Base-by-base conservation (phyloP, 163 green algal genomes). In the Chlamydomonas reinhardtii region DNA sequence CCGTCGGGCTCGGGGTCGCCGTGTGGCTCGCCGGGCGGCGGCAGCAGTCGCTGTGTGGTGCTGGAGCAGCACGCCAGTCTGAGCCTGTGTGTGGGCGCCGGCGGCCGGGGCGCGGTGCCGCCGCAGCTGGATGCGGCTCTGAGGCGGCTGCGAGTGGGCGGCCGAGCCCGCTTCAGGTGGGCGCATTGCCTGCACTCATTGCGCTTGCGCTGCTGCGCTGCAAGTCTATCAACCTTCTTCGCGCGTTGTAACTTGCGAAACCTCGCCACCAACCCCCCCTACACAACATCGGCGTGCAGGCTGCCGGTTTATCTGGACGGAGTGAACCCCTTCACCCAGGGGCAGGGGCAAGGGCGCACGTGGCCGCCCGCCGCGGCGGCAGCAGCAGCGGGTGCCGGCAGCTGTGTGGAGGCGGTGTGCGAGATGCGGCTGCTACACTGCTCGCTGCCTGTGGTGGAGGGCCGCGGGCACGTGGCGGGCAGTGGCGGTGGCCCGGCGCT, bases 381-480 rank as follows among this genome's bases (percentile, higher is more conserved):
- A 8, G 39, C 39, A 8, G 5, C n/a, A n/a, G n/a, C n/a, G n/a
- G n/a, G n/a, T 6, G 43, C 43, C 43, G 11, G 43, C 43, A 54
- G 43, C 43, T 6, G 43, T 11, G 43, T 56, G 48, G 48, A 12
- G 48, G 48, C 48, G 48, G 48, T 56, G 48, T 56, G 48, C 14
- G 48, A 79, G 32, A 27, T 86, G 54, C 48, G 20, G 34, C 80
- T 86, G 80, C 80, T 86, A 56, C 80, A 86, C 56, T 71, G 70
- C 52, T 64, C 69, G 43, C 52, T 82, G 70, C 77, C 54, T 27
- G 19, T 77, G 56, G 61, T 48, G 70, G 84, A 76, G 31, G 74
- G 56, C 12, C 25, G n/a, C 54, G 16, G 20, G 8, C 31, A n/a
- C 14, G 77, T 24, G 35, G 48, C 24, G 5, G 52, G 32, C 17